Conservation (phyloP, 495 filamentous ascomycete species). For the Hypomontagnella submonticulosa region DNA sequence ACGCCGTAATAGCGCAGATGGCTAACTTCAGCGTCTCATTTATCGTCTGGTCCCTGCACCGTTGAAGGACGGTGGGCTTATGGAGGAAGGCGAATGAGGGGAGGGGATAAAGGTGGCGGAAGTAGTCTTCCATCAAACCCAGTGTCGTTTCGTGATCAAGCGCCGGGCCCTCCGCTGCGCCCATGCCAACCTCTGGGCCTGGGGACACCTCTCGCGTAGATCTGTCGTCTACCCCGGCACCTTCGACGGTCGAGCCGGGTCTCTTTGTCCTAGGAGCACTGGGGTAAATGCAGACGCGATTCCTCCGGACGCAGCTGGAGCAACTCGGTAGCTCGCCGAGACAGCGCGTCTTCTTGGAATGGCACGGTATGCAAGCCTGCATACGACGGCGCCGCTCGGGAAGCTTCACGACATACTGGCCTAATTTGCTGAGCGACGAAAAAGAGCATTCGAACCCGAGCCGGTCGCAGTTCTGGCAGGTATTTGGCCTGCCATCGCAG, state of each 20-base stretch:
- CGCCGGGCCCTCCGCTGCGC: conserved; percentile 7
- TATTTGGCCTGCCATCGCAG: conserved; percentile 40
- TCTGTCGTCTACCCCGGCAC: conserved; percentile 1
- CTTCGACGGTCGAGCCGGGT: conserved; percentile 7
- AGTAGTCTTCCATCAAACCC: conserved; percentile 44
- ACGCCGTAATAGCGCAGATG: conserved; percentile 44
- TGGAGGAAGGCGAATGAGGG: conserved; percentile 47
- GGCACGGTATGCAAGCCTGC: conserved; percentile 46
- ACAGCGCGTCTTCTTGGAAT: conserved; percentile 46
- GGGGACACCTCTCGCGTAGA: conserved; percentile 6
- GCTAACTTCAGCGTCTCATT: conserved; percentile 41
- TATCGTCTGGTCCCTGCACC: conserved; percentile 38
- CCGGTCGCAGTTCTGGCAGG: conserved; percentile 45
- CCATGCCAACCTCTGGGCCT: conserved; percentile 24
- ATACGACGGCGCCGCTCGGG: conserved; percentile 42
- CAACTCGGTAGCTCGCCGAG: conserved; percentile 43
- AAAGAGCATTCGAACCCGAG: conserved; percentile 47
- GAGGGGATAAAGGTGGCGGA: conserved; percentile 45
- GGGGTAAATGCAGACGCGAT: conserved; percentile 37
- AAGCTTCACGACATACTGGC: conserved; percentile 38
- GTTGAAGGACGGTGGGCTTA: conserved; percentile 40
- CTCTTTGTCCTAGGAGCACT: conserved; percentile 17
- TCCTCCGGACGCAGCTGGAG: conserved; percentile 40
- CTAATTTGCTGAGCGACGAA: conserved; percentile 32
- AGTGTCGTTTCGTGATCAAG: conserved; percentile 21